Evolutionary conservation across 2,329 filamentous ascomycete species (phyloP), one percentile per base, ranked within the genome.

Genomic region (Talaromyces sp.): DNA sequence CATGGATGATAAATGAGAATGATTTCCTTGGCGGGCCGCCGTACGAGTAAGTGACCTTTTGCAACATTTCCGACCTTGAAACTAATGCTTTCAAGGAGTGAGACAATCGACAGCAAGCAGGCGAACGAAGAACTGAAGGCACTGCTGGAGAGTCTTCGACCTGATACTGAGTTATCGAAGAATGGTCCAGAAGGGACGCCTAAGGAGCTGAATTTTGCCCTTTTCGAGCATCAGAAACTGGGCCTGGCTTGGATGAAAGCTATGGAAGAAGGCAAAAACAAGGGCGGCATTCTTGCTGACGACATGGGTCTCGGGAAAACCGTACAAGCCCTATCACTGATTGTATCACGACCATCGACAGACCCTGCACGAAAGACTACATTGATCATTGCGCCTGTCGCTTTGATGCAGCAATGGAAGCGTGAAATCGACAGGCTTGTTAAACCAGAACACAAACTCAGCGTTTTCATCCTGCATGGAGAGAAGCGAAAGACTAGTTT

Each of bases 271-370:
- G 85, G 89, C 8, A 80, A 77, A 2, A 84, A 86, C 55, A 91
- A 88, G 65, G 89, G 89, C 17, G 87, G 89, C 21, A 90, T 93
- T 57, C 77, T 92, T 22, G 88, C 86, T 1, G 88, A 91, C 66
- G 88, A 91, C 62, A 94, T 93, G 89, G 89, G 89, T 7, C 77
- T 93, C 10, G 89, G 89, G 7, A 93, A 94, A 73, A 93, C 89
- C 0, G 87, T 96, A 22, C 90, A 93, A 61, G 87, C 89, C 5
- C 78, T 97, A 21, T 84, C 91, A 3, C 80, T 96, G 43, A 88
- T 96, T 64, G 78, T 90, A 11, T 81, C 83, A 5, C 81, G 85
- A 5, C 85, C 81, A n/a, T 84, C 88, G 0, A 71, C 76, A 0
- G 79, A 86, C 60, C 73, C 74, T n/a, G 70, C 75, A 61, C 78